A percentile compares a stretch with the other conserved stretches of the same genome.
phyloP scores from a whole-genome alignment of 2,329 filamentous ascomycete species.

The Incumbomyces lentus region DNA sequence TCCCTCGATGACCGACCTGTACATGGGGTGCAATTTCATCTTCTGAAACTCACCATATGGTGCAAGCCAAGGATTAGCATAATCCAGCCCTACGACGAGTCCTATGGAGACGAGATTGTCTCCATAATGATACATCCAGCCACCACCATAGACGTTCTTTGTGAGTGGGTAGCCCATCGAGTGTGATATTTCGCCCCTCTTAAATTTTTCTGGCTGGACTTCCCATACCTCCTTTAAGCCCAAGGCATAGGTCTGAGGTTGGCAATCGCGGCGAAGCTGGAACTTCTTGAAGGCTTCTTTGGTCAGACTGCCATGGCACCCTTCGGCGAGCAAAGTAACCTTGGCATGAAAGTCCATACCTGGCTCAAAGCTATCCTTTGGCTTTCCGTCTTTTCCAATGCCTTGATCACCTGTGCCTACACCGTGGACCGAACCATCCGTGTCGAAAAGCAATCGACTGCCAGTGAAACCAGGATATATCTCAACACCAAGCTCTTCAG shows the following conservation, averaged over 20 bases:
- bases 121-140: slow-evolving; percentile 99
- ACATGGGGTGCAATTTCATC: slow-evolving; percentile 94
- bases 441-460: slow-evolving; percentile 76
- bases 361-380: slow-evolving; percentile 84
- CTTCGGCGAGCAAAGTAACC: slow-evolving; percentile 85
- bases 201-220: slow-evolving; percentile 82
- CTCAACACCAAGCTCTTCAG: slow-evolving; percentile 93
- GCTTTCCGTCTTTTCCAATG: slow-evolving; percentile 66
- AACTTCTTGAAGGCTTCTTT: slow-evolving; percentile 95
- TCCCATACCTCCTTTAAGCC: slow-evolving; percentile 98
- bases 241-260: slow-evolving; percentile 89
- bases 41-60: slow-evolving; percentile 97
- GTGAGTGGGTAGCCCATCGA: slow-evolving; percentile 87
- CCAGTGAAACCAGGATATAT: slow-evolving; percentile 94
- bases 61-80: slow-evolving; percentile 90
- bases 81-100: slow-evolving; percentile 86
- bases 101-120: slow-evolving; percentile 92
- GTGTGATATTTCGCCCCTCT: slow-evolving; percentile 74
- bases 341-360: slow-evolving; percentile 97
- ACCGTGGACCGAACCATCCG: slow-evolving; percentile 80
- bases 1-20: slow-evolving; percentile 75
- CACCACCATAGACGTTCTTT: slow-evolving; percentile 83
- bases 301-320: slow-evolving; percentile 87
- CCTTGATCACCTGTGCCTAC: slow-evolving; percentile 95
- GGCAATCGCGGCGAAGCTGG: slow-evolving; percentile 75